Conservation (phyloP, 495 filamentous ascomycete species). For the Lophiostoma macrostomum region DNA sequence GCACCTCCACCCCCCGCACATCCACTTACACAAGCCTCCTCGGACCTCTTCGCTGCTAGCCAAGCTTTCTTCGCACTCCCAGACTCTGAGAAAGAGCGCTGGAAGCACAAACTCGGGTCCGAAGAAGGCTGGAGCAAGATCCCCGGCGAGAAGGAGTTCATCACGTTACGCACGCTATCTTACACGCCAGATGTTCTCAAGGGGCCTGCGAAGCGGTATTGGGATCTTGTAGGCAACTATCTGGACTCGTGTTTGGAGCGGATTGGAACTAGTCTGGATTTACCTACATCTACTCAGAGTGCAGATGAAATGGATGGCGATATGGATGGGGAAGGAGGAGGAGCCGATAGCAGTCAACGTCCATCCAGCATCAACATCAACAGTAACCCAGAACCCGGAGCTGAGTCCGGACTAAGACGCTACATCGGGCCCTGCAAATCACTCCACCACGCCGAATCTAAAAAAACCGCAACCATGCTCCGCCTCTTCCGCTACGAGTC, state of each 20-base stretch:
- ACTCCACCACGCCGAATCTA: not conserved
- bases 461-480: too few species aligned
- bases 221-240: slow-evolving; percentile 19
- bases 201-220: slow-evolving; percentile 23
- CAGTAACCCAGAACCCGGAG: slow-evolving; percentile 24
- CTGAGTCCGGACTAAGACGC: slow-evolving; percentile 2
- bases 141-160: slow-evolving; percentile 35
- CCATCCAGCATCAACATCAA: not conserved
- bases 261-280: slow-evolving; percentile 4
- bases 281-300: too few species aligned
- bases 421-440: not conserved
- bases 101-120: slow-evolving; percentile 24
- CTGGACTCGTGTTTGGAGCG: slow-evolving; percentile 15
- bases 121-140: slow-evolving; percentile 34
- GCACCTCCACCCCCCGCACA: slow-evolving; percentile 6
- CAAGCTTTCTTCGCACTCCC: slow-evolving; percentile 27
- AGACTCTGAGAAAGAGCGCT: slow-evolving; percentile 12
- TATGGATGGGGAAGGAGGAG: slow-evolving; percentile 6
- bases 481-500: too few species aligned
- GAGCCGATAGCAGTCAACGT: too few species aligned
- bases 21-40: slow-evolving; percentile 19
- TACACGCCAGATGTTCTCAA: slow-evolving; percentile 31
- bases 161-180: slow-evolving; percentile 29
- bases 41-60: slow-evolving; percentile 23
- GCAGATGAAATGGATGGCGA: slow-evolving; percentile 1